Conservation (phyloP, 306 rosid species). For the Cajanus cajan region DNA sequence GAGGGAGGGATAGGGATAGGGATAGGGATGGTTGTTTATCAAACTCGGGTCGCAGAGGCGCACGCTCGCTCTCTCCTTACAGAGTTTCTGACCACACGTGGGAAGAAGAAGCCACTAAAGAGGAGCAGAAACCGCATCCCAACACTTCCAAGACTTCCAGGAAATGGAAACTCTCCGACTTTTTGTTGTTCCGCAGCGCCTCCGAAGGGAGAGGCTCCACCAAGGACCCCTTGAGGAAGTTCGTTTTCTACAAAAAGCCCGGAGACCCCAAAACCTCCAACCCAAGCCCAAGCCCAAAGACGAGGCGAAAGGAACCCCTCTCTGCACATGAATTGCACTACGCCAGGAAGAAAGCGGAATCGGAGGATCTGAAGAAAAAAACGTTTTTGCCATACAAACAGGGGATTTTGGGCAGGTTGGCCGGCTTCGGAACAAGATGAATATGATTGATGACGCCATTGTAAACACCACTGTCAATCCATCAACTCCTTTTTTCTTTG, state of each 20-base stretch:
- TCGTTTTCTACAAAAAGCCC: slow-evolving; percentile 33
- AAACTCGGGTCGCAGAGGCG: slow-evolving; percentile 43
- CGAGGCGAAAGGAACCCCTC: slow-evolving; percentile 44
- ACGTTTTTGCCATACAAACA: slow-evolving; percentile 90
- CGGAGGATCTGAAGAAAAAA: slow-evolving; percentile 77
- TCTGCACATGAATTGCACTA: slow-evolving; percentile 82
- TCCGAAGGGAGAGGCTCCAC: slow-evolving; percentile 78
- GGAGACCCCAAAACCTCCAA: slow-evolving; percentile 40
- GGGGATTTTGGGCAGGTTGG: slow-evolving; percentile 72
- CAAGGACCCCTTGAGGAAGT: slow-evolving; percentile 65
- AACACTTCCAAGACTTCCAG: slow-evolving; percentile 41
- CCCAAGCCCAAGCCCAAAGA: neutral
- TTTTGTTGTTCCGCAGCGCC: slow-evolving; percentile 79
- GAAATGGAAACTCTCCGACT: slow-evolving; percentile 80
- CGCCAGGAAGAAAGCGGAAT: slow-evolving; percentile 62
- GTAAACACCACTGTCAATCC: neutral
- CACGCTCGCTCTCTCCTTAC: slow-evolving; percentile 73
- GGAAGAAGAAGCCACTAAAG: slow-evolving; percentile 37
- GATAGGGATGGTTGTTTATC: neutral
- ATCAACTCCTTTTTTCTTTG: neutral
- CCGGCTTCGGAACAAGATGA: slow-evolving; percentile 57
- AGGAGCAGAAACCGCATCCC: neutral
- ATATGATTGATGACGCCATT: too few species aligned
- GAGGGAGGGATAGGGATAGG: slow-evolving; percentile 53
- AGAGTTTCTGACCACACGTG: slow-evolving; percentile 49